A percentile compares a stretch with the other conserved stretches of the same genome.
Conservation (phyloP, 202 grass and related monocot species). For the Musa balbisiana region DNA sequence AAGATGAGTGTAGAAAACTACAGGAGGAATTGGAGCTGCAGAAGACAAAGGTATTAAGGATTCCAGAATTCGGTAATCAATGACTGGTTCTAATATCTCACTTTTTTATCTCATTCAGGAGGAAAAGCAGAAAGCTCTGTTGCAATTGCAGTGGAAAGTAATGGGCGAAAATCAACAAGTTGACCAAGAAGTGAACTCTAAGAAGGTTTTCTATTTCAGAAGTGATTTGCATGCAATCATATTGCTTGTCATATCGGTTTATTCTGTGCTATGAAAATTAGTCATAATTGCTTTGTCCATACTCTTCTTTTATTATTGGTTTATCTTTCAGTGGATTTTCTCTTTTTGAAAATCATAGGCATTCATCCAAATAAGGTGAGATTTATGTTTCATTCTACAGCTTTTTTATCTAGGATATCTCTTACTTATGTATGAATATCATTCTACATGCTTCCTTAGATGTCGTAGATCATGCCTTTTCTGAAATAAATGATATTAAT, state of each 20-base stretch:
- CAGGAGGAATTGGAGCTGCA: slow-evolving; percentile 87
- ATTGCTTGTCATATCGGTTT: background rate
- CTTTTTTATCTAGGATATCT: background rate
- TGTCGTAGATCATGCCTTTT: background rate
- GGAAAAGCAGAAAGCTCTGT: slow-evolving; percentile 84
- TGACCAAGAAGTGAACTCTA: slow-evolving; percentile 93
- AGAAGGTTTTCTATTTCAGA: slow-evolving; percentile 39
- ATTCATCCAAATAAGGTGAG: background rate
- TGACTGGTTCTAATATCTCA: slow-evolving; percentile 2
- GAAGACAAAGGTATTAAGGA: slow-evolving; percentile 63
- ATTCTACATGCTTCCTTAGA: background rate
- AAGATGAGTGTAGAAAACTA: slow-evolving; percentile 72
- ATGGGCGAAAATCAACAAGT: slow-evolving; percentile 93
- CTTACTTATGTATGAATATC: background rate
- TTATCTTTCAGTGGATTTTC: background rate
- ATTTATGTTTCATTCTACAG: background rate
- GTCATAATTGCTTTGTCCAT: background rate
- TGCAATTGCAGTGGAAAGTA: slow-evolving; percentile 97
- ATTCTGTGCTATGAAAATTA: background rate
- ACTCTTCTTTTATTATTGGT: background rate
- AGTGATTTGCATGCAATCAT: background rate
- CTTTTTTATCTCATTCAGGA: slow-evolving; percentile 38
- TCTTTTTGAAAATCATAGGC: background rate
- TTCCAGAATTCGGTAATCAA: no score
- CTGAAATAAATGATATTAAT: no score